Percentiles rank a stretch among this genome's conserved stretches.
Conservation (phyloP, 164 flowering plant species). For the Vitis rupestris region DNA sequence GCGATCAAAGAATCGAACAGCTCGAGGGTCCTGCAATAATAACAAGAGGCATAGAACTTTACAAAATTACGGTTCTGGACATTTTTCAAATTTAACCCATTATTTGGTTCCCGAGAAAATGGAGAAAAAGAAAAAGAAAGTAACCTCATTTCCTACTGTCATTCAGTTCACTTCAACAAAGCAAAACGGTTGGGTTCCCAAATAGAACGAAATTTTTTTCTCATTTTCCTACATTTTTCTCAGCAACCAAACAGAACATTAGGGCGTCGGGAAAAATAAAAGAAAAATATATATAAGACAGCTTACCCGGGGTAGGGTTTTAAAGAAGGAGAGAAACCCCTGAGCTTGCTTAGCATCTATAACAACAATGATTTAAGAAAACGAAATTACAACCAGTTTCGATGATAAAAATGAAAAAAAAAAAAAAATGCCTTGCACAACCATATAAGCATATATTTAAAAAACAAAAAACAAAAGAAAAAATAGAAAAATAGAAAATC, state of each 20-base stretch:
- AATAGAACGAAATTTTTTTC: neutral
- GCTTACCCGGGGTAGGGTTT: slow-evolving; percentile 76
- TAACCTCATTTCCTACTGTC: neutral
- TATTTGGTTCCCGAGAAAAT: neutral
- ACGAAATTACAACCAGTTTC: slow-evolving; percentile 3
- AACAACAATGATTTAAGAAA: neutral
- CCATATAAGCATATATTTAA: neutral
- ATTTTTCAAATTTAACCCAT: neutral
- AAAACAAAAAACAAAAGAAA: neutral
- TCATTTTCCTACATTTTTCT: neutral
- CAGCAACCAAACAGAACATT: neutral
- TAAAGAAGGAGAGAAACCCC: slow-evolving; percentile 93
- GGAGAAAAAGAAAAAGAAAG: neutral
- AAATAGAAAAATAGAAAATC: neutral
- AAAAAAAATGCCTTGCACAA: neutral
- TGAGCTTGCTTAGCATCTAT: slow-evolving; percentile 95
- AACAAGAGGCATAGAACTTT: neutral
- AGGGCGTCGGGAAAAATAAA: neutral
- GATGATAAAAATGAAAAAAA: neutral
- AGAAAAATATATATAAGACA: neutral
- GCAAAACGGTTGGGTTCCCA: neutral
- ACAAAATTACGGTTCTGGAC: too few species aligned
- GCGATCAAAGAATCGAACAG: slow-evolving; percentile 90
- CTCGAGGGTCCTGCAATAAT: slow-evolving; percentile 69
- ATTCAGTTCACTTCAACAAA: too few species aligned